phyloP scores from a whole-genome alignment of 257 asterid species.

The Jasminum sambac region DNA sequence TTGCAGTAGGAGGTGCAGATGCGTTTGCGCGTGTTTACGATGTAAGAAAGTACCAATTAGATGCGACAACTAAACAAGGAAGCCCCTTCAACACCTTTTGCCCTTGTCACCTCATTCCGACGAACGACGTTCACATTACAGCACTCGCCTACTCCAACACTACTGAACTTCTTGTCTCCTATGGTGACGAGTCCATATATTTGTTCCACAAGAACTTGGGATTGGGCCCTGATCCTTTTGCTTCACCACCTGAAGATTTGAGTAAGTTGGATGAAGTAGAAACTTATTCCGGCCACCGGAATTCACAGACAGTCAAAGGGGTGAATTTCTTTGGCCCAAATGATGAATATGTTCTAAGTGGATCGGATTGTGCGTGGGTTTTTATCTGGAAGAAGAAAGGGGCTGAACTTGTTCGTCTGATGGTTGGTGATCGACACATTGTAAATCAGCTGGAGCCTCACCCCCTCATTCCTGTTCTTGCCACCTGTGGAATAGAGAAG shows the following conservation, averaged over 20 bases:
- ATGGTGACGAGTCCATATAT: slow-evolving; percentile 71
- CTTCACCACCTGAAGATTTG: slow-evolving; percentile 34
- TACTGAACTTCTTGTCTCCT: slow-evolving; percentile 74
- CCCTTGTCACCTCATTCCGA: slow-evolving; percentile 48
- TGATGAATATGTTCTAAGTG: slow-evolving; percentile 66
- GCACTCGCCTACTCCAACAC: slow-evolving; percentile 68
- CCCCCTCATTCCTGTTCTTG: slow-evolving; percentile 66
- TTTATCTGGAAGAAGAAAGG: slow-evolving; percentile 79
- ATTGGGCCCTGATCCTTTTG: slow-evolving; percentile 49
- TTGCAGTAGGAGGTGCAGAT: slow-evolving; percentile 76
- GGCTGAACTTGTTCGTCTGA: slow-evolving; percentile 55
- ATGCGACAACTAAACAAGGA: slow-evolving; percentile 41
- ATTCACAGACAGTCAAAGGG: slow-evolving; percentile 67
- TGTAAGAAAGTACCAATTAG: slow-evolving; percentile 53
- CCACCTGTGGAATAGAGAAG: slow-evolving; percentile 73
- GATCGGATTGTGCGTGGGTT: slow-evolving; percentile 81
- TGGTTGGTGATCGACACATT: slow-evolving; percentile 64
- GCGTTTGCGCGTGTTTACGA: slow-evolving; percentile 72
- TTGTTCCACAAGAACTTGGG: slow-evolving; percentile 68
- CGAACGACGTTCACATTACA: slow-evolving; percentile 55
- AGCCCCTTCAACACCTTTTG: slow-evolving; percentile 55
- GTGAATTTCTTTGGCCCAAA: slow-evolving; percentile 76
- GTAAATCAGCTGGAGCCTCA: slow-evolving; percentile 69
- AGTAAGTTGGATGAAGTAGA: slow-evolving; percentile 33
- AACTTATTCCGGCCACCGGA: slow-evolving; percentile 67